Evolutionary conservation across 192 early-diverging fungal species (phyloP).

Genomic region (Thamnidium elegans): DNA sequence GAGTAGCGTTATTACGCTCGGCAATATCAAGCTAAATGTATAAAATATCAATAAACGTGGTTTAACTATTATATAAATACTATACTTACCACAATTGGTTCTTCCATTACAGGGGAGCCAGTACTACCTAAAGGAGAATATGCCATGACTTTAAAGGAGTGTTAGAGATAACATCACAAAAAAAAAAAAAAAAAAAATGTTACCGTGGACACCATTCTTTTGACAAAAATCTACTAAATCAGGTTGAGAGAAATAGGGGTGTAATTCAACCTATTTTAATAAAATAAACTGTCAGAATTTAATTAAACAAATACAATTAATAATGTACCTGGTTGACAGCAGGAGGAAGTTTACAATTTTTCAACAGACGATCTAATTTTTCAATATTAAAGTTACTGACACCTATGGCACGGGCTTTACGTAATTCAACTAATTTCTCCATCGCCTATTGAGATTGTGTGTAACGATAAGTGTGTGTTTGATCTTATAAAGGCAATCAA

Average conservation of each 20-base stretch:
- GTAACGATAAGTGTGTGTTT: neutral
- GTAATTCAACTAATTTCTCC: slow-evolving; percentile 44
- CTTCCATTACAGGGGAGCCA: slow-evolving; percentile 22
- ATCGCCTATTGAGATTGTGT: slow-evolving; percentile 35
- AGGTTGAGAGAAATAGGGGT: slow-evolving; percentile 71
- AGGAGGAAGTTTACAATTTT: slow-evolving; percentile 49
- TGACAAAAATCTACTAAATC: slow-evolving; percentile 74
- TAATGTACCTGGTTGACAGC: slow-evolving; percentile 56
- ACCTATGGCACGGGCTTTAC: slow-evolving; percentile 60
- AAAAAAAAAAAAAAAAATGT: neutral
- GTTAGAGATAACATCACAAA: no score
- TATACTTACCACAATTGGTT: slow-evolving; percentile 25
- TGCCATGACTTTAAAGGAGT: slow-evolving; percentile 51
- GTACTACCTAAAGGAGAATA: slow-evolving; percentile 79
- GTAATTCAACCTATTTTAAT: slow-evolving; percentile 67
- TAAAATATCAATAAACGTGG: neutral
- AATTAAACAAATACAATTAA: neutral
- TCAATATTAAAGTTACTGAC: slow-evolving; percentile 62
- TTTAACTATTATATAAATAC: neutral
- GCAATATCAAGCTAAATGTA: slow-evolving; percentile 49
- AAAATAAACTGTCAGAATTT: slow-evolving; percentile 6
- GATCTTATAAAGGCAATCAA: neutral
- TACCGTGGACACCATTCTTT: slow-evolving; percentile 57
- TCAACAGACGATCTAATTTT: slow-evolving; percentile 56
- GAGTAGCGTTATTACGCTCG: slow-evolving; percentile 57